phyloP scores from a whole-genome alignment of 2,329 filamentous ascomycete genomes.

The Colletotrichum coccodes region DNA sequence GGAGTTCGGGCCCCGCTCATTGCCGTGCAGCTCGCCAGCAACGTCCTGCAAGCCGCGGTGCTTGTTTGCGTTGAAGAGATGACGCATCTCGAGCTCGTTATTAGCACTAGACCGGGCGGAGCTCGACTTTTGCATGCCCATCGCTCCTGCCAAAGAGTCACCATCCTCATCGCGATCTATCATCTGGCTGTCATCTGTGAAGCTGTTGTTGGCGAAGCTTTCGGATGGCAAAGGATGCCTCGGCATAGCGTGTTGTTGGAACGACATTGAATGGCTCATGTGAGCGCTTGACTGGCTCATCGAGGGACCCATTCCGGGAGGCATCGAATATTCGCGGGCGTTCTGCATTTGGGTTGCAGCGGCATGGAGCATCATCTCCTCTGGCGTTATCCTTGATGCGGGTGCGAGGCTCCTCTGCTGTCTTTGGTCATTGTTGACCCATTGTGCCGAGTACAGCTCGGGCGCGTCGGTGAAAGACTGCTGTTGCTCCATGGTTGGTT shows the following conservation, averaged over 20 bases:
- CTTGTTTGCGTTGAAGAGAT: slow-evolving; percentile 77
- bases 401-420: slow-evolving; percentile 55
- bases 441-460: slow-evolving; percentile 60
- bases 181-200: slow-evolving; percentile 70
- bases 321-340: slow-evolving; percentile 61
- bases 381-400: slow-evolving; percentile 61
- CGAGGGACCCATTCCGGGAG: slow-evolving; percentile 56
- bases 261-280: slow-evolving; percentile 34
- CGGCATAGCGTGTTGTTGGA: slow-evolving; percentile 49
- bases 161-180: slow-evolving; percentile 69
- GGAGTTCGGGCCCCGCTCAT: slow-evolving; percentile 82
- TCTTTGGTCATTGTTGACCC: slow-evolving; percentile 56
- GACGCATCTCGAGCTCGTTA: slow-evolving; percentile 83
- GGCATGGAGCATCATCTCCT: slow-evolving; percentile 69
- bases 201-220: slow-evolving; percentile 63
- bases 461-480: slow-evolving; percentile 51
- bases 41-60: slow-evolving; percentile 76
- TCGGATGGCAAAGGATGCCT: slow-evolving; percentile 66
- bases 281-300: slow-evolving; percentile 41
- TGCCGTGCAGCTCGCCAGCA: slow-evolving; percentile 79
- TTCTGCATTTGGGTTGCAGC: slow-evolving; percentile 63
- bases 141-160: slow-evolving; percentile 59
- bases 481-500: slow-evolving; percentile 60
- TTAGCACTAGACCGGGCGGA: slow-evolving; percentile 76
- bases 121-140: slow-evolving; percentile 63